phyloP scores from a whole-genome alignment of 2,329 filamentous ascomycete species.

The Fulvia fulva region DNA sequence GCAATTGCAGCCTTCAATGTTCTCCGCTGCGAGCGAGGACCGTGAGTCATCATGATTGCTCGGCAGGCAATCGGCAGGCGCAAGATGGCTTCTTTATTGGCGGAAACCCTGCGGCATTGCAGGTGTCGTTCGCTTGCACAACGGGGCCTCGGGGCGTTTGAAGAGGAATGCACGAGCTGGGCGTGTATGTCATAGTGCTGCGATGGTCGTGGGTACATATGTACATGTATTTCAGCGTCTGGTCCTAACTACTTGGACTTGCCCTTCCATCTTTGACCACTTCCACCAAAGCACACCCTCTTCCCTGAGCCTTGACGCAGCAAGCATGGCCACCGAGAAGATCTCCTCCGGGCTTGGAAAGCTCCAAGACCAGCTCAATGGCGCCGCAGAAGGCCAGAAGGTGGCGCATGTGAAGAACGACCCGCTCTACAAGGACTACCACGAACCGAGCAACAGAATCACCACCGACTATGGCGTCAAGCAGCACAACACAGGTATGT shows the following conservation, averaged over 20 bases:
- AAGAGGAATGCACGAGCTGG: background rate
- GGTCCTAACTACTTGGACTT: background rate
- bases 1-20: background rate
- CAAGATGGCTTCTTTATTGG: background rate
- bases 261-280: background rate
- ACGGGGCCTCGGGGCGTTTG: background rate
- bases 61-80: background rate
- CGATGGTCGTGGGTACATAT: background rate
- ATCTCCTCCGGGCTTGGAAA: constrained; percentile 26
- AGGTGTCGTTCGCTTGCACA: background rate
- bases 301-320: background rate
- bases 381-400: constrained; percentile 46
- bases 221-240: constrained; percentile 1
- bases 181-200: background rate
- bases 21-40: constrained; percentile 7
- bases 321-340: constrained; percentile 20
- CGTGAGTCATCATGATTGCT: background rate
- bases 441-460: constrained; percentile 54
- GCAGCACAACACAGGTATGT: constrained; percentile 55
- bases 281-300: background rate
- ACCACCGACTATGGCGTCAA: constrained; percentile 77
- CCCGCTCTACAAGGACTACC: constrained; percentile 52
- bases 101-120: background rate
- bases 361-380: constrained; percentile 31
- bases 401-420: constrained; percentile 56